Conservation (phyloP, 2,329 filamentous ascomycete genomes). For the Colletotrichum navitas region DNA sequence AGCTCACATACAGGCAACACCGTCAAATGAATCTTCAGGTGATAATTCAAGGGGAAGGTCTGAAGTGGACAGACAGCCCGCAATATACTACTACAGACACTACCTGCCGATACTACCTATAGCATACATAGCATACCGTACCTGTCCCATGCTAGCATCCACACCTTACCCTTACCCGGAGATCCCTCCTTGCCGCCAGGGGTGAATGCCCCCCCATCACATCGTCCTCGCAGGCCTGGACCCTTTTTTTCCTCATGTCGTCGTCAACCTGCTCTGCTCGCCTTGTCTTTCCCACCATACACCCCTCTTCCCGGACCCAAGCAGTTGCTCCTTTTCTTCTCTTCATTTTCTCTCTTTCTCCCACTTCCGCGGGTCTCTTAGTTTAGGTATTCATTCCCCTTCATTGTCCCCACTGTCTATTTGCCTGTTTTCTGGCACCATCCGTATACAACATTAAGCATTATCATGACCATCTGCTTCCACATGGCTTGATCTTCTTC, state of each 20-base stretch:
- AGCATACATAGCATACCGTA: neutral
- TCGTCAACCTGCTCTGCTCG: conserved; percentile 18
- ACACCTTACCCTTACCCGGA: conserved; percentile 17
- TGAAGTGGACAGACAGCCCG: neutral
- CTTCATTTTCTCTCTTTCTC: conserved; percentile 3
- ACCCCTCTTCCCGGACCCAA: conserved; percentile 7
- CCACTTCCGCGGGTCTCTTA: conserved; percentile 18
- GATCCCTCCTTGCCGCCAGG: conserved; percentile 35
- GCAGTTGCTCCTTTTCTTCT: conserved; percentile 18
- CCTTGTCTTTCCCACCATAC: conserved; percentile 26
- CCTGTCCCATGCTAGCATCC: neutral
- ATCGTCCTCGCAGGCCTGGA: conserved; percentile 11
- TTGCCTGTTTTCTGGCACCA: conserved; percentile 14
- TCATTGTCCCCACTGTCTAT: conserved; percentile 23
- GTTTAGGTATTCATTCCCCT: neutral
- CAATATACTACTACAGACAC: neutral
- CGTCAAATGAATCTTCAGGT: neutral
- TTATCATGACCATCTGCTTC: conserved; percentile 6
- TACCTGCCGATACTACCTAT: neutral
- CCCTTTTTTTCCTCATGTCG: conserved; percentile 28
- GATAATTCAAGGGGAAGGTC: neutral
- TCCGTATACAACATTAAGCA: neutral
- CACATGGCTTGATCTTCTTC: conserved; percentile 1
- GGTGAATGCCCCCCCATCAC: conserved; percentile 7
- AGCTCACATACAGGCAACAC: neutral